phyloP scores from a whole-genome alignment of 2,329 filamentous ascomycete species.

The Tolypocladium amazonense region DNA sequence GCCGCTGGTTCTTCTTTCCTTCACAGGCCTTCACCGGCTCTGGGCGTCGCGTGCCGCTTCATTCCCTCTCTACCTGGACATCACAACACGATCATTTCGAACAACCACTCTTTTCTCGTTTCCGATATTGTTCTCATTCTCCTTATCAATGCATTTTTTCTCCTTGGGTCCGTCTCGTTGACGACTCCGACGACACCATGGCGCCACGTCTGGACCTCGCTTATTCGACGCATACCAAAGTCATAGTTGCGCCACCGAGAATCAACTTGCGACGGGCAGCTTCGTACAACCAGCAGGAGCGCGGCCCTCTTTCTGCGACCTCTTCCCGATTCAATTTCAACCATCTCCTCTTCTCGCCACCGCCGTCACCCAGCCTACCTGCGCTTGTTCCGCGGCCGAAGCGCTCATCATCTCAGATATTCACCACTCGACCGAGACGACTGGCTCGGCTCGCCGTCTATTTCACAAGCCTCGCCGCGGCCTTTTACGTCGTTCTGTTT shows the following conservation, averaged over 20 bases:
- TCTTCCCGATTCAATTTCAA: slow-evolving; percentile 56
- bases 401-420: slow-evolving; percentile 42
- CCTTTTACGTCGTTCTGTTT: slow-evolving; percentile 36
- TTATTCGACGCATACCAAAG: slow-evolving; percentile 33
- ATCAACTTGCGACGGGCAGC: slow-evolving; percentile 48
- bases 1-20: background rate
- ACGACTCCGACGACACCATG: slow-evolving; percentile 22
- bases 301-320: slow-evolving; percentile 42
- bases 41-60: background rate
- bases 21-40: background rate
- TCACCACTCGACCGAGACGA: slow-evolving; percentile 41
- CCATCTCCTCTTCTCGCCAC: slow-evolving; percentile 55
- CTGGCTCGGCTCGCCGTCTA: slow-evolving; percentile 47
- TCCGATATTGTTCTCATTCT: no score
- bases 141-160: background rate
- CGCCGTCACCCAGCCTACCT: slow-evolving; percentile 62
- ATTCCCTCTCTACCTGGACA: background rate
- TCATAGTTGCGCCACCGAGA: slow-evolving; percentile 42
- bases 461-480: slow-evolving; percentile 34
- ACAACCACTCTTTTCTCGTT: background rate
- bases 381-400: slow-evolving; percentile 55
- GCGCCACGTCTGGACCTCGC: slow-evolving; percentile 35
- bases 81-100: background rate
- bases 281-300: slow-evolving; percentile 46
- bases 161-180: background rate